A percentile compares a stretch with the other conserved stretches of the same genome.
phyloP scores from a whole-genome alignment of 306 rosid genomes.

The Cucurbita moschata region DNA sequence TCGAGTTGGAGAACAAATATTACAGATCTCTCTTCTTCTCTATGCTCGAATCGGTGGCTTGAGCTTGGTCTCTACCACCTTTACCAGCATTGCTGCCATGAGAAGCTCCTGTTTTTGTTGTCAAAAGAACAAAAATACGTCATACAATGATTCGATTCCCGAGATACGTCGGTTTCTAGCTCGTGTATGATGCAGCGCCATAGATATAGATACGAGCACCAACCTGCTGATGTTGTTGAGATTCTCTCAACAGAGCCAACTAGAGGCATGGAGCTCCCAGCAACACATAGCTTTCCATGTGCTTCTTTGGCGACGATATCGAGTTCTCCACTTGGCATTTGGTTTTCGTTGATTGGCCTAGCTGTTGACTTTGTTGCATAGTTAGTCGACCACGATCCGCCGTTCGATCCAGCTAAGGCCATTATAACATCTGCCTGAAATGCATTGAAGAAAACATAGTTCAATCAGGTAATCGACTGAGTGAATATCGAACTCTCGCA shows the following conservation, averaged over 20 bases:
- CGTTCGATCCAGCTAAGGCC: constrained; percentile 95
- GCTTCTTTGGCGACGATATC: constrained; percentile 43
- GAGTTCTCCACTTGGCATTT: constrained; percentile 41
- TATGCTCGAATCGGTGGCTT: constrained; percentile 33
- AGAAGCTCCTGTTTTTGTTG: constrained; percentile 34
- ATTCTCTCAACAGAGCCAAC: constrained; percentile 33
- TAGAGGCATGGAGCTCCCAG: constrained; percentile 39
- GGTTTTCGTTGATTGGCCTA: constrained; percentile 34
- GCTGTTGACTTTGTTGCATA: constrained; percentile 48
- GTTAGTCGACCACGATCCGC: constrained; percentile 94
- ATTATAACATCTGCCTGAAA: constrained; percentile 89
- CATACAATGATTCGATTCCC: background rate
- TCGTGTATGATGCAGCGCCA: background rate
- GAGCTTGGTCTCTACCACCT: constrained; percentile 44
- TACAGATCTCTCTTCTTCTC: constrained; percentile 53
- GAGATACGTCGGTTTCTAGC: background rate
- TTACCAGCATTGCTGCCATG: constrained; percentile 39
- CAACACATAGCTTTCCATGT: constrained; percentile 36
- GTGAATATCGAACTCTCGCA: background rate
- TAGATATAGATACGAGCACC: background rate
- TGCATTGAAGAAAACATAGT: background rate
- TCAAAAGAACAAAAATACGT: constrained; percentile 6
- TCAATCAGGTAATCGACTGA: background rate
- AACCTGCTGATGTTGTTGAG: constrained; percentile 36
- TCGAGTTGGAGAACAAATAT: constrained; percentile 9